phyloP scores from a whole-genome alignment of 2,329 filamentous ascomycete genomes.

The Alternaria longipes region DNA sequence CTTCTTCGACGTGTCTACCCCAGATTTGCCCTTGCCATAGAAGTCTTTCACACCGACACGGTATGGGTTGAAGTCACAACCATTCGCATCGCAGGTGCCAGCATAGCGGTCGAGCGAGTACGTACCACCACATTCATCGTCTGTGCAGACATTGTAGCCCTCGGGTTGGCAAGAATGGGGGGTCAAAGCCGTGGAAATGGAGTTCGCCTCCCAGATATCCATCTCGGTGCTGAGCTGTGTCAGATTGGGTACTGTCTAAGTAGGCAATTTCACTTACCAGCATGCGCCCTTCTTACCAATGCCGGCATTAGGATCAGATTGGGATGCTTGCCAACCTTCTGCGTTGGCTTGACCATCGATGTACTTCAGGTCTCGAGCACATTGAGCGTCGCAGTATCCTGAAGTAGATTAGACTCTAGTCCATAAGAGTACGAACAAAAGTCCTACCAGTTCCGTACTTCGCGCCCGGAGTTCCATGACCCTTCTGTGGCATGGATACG shows the following conservation, averaged over 20 bases:
- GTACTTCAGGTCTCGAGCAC: slow-evolving; percentile 58
- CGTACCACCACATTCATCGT: slow-evolving; percentile 54
- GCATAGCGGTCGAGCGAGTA: slow-evolving; percentile 64
- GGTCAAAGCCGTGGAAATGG: slow-evolving; percentile 65
- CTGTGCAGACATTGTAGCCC: slow-evolving; percentile 63
- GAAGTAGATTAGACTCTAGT: slow-evolving; percentile 21
- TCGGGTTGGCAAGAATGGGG: slow-evolving; percentile 68
- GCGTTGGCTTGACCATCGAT: slow-evolving; percentile 63
- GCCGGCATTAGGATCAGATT: slow-evolving; percentile 63
- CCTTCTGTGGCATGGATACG: slow-evolving; percentile 64
- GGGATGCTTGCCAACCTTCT: slow-evolving; percentile 62
- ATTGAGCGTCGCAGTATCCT: slow-evolving; percentile 52
- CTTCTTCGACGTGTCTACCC: slow-evolving; percentile 50
- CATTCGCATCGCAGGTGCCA: slow-evolving; percentile 71
- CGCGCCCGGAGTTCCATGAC: slow-evolving; percentile 58
- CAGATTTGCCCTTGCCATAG: slow-evolving; percentile 64
- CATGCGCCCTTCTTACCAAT: slow-evolving; percentile 65
- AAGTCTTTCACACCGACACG: slow-evolving; percentile 69
- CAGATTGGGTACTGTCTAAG: neutral
- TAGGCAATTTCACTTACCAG: slow-evolving; percentile 52
- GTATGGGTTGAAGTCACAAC: slow-evolving; percentile 68
- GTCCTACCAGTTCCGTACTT: slow-evolving; percentile 62
- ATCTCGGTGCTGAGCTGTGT: slow-evolving; percentile 60
- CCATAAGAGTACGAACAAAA: neutral
- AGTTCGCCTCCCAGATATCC: slow-evolving; percentile 42